Conservation (phyloP, 805 yeast genomes). For the Yarrowia deformans region DNA sequence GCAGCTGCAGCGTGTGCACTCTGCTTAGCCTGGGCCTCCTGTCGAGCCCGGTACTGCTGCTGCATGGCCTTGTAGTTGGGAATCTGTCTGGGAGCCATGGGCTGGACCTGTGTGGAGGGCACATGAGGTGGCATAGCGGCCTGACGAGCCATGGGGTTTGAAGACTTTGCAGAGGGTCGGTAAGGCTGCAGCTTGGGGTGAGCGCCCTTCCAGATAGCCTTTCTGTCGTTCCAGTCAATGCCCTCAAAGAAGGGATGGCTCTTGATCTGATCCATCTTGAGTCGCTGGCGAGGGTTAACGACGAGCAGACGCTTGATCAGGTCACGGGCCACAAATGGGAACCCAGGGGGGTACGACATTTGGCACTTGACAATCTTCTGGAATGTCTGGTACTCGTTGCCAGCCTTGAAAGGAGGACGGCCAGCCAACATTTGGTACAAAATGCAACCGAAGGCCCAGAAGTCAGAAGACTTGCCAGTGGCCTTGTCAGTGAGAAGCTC, state of each 20-base stretch:
- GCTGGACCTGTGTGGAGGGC: slow-evolving; percentile 21
- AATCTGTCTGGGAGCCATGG: slow-evolving; percentile 34
- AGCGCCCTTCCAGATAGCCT: slow-evolving; percentile 69
- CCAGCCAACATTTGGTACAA: slow-evolving; percentile 84
- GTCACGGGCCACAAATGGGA: slow-evolving; percentile 69
- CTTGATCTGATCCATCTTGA: slow-evolving; percentile 64
- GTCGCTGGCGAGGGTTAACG: slow-evolving; percentile 73
- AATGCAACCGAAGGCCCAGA: slow-evolving; percentile 96
- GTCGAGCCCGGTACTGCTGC: slow-evolving; percentile 38
- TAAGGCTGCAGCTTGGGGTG: slow-evolving; percentile 77
- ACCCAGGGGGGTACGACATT: slow-evolving; percentile 71
- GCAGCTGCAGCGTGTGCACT: slow-evolving; percentile 36
- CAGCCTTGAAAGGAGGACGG: slow-evolving; percentile 86
- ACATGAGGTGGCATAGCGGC: slow-evolving; percentile 35
- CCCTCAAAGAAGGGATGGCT: slow-evolving; percentile 73
- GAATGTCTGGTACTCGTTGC: slow-evolving; percentile 83
- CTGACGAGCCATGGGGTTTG: slow-evolving; percentile 39
- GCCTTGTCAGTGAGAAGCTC: slow-evolving; percentile 79
- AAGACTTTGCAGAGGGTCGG: slow-evolving; percentile 49
- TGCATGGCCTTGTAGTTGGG: slow-evolving; percentile 41
- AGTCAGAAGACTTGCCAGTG: slow-evolving; percentile 83
- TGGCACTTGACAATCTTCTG: slow-evolving; percentile 84
- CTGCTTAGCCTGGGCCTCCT: slow-evolving; percentile 36
- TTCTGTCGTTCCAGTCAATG: slow-evolving; percentile 74
- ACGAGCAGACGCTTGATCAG: slow-evolving; percentile 71